Evolutionary conservation across 2,329 filamentous ascomycete species (phyloP).

Genomic region (Neoscytalidium dimidiatum): DNA sequence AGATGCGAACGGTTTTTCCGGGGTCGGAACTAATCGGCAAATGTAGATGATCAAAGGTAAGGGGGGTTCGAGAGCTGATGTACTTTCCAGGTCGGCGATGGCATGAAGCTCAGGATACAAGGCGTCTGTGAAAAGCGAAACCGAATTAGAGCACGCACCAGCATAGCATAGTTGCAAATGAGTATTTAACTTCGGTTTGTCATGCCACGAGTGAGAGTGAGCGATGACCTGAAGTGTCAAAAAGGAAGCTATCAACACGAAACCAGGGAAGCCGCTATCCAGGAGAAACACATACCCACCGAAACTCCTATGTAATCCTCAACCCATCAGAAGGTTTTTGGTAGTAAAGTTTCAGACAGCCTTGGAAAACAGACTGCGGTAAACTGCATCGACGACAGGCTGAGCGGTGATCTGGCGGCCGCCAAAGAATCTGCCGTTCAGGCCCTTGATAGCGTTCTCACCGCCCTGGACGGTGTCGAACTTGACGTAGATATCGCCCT

Average conservation of each 20-base stretch:
- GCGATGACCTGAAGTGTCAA: neutral
- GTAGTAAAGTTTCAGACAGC: neutral
- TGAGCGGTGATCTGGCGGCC: constrained; percentile 90
- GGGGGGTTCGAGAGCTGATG: too few relatives aligned
- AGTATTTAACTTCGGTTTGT: constrained; percentile 1
- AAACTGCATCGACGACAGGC: constrained; percentile 94
- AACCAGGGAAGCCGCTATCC: constrained; percentile 12
- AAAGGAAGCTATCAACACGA: constrained; percentile 8
- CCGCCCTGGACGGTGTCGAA: constrained; percentile 94
- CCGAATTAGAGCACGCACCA: constrained; percentile 7
- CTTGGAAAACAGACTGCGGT: constrained; percentile 76
- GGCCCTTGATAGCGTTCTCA: constrained; percentile 95
- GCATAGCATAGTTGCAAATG: neutral
- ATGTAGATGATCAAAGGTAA: neutral
- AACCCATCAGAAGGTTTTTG: neutral
- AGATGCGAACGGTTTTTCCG: neutral
- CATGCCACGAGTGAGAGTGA: neutral
- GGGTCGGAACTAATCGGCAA: neutral
- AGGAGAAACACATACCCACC: constrained; percentile 16
- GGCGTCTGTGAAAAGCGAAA: neutral
- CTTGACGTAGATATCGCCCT: constrained; percentile 97
- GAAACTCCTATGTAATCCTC: neutral
- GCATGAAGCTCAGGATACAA: neutral
- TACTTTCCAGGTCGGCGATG: neutral
- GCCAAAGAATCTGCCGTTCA: constrained; percentile 96